Percentiles rank a stretch among this genome's conserved stretches.
Evolutionary conservation across 768 basidiomycete genomes (phyloP).

Genomic region (Naematelia encephala): DNA sequence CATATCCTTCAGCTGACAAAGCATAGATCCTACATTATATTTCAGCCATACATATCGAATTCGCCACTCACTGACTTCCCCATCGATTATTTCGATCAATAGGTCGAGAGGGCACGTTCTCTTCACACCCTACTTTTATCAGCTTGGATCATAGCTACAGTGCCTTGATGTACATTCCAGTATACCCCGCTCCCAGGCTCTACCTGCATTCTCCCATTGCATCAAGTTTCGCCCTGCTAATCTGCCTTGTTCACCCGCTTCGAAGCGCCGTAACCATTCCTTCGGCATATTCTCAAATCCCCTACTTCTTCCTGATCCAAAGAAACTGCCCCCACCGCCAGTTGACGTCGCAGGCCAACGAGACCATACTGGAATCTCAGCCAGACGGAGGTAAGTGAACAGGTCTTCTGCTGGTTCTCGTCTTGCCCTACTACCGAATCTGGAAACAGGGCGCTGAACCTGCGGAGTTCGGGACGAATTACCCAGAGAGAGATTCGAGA

Average conservation of each 20-base stretch:
- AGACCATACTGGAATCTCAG: slow-evolving; percentile 20
- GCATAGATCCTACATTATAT: slow-evolving; percentile 41
- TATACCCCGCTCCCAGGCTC: slow-evolving; percentile 27
- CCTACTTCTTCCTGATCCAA: slow-evolving; percentile 7
- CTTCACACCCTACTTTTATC: slow-evolving; percentile 30
- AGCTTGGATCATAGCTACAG: slow-evolving; percentile 4
- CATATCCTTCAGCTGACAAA: slow-evolving; percentile 43
- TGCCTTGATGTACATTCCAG: slow-evolving; percentile 31
- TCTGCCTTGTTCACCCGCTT: slow-evolving; percentile 21
- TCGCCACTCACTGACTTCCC: slow-evolving; percentile 42
- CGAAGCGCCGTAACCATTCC: slow-evolving; percentile 36
- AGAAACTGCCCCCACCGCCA: slow-evolving; percentile 12
- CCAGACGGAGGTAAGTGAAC: slow-evolving; percentile 18
- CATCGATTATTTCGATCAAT: slow-evolving; percentile 40
- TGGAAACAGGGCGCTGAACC: no score
- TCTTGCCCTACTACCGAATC: neutral
- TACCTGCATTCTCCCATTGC: slow-evolving; percentile 16
- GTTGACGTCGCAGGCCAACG: slow-evolving; percentile 19
- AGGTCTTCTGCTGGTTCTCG: slow-evolving; percentile 29
- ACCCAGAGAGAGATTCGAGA: slow-evolving; percentile 24
- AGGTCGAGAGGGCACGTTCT: slow-evolving; percentile 37
- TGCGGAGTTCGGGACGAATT: no score
- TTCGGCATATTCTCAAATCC: slow-evolving; percentile 33
- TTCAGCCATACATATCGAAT: neutral
- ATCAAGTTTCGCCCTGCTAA: neutral